Conservation (phyloP, 108 stramenopile genomes). For the Discostella stelligeroides region DNA sequence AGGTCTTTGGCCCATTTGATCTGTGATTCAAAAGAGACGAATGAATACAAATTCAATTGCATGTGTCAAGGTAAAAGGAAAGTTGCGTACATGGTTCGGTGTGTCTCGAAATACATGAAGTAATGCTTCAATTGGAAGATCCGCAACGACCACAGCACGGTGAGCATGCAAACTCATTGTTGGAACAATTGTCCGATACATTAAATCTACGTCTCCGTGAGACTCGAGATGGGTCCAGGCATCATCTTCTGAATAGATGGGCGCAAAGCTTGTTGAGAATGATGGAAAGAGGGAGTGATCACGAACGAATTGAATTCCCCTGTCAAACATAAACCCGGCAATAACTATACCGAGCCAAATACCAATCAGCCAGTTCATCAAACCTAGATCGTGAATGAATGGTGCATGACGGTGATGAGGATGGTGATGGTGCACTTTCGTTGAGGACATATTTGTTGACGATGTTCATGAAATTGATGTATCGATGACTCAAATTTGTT, state of each 20-base stretch:
- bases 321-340: background rate
- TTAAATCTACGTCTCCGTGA: constrained; percentile 31
- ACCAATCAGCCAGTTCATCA: background rate
- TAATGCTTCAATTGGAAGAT: constrained; percentile 29
- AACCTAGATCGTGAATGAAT: background rate
- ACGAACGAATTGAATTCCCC: background rate
- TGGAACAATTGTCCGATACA: constrained; percentile 20
- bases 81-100: constrained; percentile 15
- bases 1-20: constrained; percentile 33
- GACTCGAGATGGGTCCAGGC: constrained; percentile 34
- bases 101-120: constrained; percentile 38
- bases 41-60: constrained; percentile 6
- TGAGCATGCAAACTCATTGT: constrained; percentile 28
- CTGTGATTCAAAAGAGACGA: background rate
- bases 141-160: constrained; percentile 28
- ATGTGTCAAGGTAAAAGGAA: background rate
- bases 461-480: background rate
- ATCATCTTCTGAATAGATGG: constrained; percentile 6
- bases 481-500: too few species aligned
- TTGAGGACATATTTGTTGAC: background rate
- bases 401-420: constrained; percentile 1
- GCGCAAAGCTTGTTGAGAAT: constrained; percentile 16
- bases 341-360: background rate
- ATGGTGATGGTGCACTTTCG: background rate
- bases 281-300: constrained; percentile 6